phyloP scores from a whole-genome alignment of 768 basidiomycete species.

The Omphalotus guepiniiformis region DNA sequence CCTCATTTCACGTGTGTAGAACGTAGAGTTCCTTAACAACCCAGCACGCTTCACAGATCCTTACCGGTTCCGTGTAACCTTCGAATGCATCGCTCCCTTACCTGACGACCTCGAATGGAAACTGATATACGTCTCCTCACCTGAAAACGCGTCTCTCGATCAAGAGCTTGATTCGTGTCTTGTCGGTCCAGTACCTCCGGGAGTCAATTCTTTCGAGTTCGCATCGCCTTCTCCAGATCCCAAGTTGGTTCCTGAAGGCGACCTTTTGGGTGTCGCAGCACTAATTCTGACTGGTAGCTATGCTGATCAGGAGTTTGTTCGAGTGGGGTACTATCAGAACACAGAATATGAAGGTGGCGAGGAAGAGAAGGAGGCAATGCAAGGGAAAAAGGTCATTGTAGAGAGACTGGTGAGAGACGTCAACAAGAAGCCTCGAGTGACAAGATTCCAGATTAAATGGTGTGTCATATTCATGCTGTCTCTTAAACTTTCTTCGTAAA shows the following conservation, averaged over 20 bases:
- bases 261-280: constrained; percentile 94
- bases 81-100: constrained; percentile 91
- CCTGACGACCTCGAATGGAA: constrained; percentile 98
- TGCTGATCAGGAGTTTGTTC: constrained; percentile 97
- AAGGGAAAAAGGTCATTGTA: constrained; percentile 66
- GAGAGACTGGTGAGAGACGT: constrained; percentile 83
- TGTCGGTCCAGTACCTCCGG: constrained; percentile 95
- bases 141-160: constrained; percentile 86
- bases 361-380: constrained; percentile 80
- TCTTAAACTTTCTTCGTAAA: background rate
- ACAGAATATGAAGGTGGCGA: constrained; percentile 85
- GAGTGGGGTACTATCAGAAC: constrained; percentile 98
- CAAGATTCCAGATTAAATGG: constrained; percentile 89
- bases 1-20: no score
- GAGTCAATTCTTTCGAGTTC: constrained; percentile 97
- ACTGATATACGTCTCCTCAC: constrained; percentile 94
- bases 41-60: constrained; percentile 88
- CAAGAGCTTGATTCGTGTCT: constrained; percentile 98
- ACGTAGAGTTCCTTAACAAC: constrained; percentile 90
- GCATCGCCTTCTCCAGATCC: constrained; percentile 83
- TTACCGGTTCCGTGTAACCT: constrained; percentile 93
- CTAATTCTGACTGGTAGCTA: constrained; percentile 97
- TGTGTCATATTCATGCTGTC: constrained; percentile 27
- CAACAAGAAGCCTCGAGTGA: constrained; percentile 89
- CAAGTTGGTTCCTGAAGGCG: constrained; percentile 78